These are phyloP conservation scores for Aspergillus fijiensis DNA, from an alignment of 2,329 filamentous ascomycete species.

Conservation along the genomic window DNA sequence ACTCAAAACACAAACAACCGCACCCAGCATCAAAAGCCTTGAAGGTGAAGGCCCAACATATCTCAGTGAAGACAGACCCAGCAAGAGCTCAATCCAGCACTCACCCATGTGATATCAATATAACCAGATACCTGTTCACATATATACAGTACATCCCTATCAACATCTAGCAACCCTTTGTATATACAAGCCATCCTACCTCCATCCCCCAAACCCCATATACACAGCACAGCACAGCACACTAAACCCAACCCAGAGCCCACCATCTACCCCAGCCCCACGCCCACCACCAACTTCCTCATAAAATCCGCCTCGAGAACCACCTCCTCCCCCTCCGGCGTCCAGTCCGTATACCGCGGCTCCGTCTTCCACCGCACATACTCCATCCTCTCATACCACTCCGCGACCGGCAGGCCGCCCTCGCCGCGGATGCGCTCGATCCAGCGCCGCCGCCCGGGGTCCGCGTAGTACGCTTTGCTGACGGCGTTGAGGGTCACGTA, in stretches of 20 bases:
- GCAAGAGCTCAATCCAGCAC: too few species aligned
- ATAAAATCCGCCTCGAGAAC: slow-evolving; percentile 23
- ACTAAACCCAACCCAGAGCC: background rate
- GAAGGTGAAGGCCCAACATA: too few species aligned
- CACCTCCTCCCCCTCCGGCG: slow-evolving; percentile 12
- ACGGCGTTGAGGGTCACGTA: slow-evolving; percentile 18
- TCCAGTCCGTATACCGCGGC: slow-evolving; percentile 15
- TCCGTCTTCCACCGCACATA: slow-evolving; percentile 31
- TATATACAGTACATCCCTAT: too few species aligned
- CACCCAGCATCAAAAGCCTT: too few species aligned
- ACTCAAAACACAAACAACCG: too few species aligned
- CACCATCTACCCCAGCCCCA: too few species aligned
- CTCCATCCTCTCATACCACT: slow-evolving; percentile 29
- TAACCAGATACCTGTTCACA: too few species aligned
- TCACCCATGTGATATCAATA: too few species aligned
- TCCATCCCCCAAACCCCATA: too few species aligned
- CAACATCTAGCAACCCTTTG: too few species aligned
- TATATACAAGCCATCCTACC: too few species aligned
- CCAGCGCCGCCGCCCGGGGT: slow-evolving; percentile 12
- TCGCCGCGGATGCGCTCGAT: slow-evolving; percentile 7
- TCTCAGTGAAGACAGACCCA: too few species aligned
- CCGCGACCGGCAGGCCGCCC: slow-evolving; percentile 18
- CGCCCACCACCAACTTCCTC: slow-evolving; percentile 18
- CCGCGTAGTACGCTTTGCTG: slow-evolving; percentile 24
- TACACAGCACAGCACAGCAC: background rate